Percentiles rank a stretch among this genome's conserved stretches.
phyloP scores from a whole-genome alignment of 331 rosid species.

The Malus hybrid region DNA sequence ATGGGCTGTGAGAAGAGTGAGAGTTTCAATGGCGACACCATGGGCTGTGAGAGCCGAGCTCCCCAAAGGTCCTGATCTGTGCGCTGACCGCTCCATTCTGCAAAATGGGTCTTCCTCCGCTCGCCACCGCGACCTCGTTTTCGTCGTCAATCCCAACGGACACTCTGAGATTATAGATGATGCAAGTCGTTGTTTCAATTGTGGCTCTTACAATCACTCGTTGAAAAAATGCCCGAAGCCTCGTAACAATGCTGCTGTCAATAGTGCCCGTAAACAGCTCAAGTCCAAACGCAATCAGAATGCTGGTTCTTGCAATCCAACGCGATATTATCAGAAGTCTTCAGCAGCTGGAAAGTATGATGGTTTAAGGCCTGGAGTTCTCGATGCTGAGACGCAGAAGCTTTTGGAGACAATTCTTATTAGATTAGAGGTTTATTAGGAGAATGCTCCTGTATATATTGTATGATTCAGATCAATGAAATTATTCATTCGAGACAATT shows the following conservation, averaged over 20 bases:
- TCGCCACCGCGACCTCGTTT: conserved; percentile 68
- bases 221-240: conserved; percentile 74
- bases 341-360: conserved; percentile 69
- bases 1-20: no score
- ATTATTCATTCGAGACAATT: no score
- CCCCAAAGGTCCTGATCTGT: conserved; percentile 46
- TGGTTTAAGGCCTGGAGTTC: conserved; percentile 87
- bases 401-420: conserved; percentile 31
- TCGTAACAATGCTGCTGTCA: conserved; percentile 64
- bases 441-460: no score
- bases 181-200: conserved; percentile 88
- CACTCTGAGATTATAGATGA: conserved; percentile 59
- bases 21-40: conserved; percentile 49
- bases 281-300: conserved; percentile 55
- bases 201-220: conserved; percentile 85
- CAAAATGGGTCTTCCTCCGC: conserved; percentile 46
- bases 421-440: no score
- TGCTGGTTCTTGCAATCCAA: conserved; percentile 58
- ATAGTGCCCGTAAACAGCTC: conserved; percentile 67
- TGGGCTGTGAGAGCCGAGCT: conserved; percentile 52
- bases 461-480: no score
- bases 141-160: conserved; percentile 90
- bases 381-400: conserved; percentile 60
- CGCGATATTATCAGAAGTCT: conserved; percentile 78
- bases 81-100: conserved; percentile 22